Conservation (phyloP, 2,329 filamentous ascomycete species). For the Colletotrichum tropicale region DNA sequence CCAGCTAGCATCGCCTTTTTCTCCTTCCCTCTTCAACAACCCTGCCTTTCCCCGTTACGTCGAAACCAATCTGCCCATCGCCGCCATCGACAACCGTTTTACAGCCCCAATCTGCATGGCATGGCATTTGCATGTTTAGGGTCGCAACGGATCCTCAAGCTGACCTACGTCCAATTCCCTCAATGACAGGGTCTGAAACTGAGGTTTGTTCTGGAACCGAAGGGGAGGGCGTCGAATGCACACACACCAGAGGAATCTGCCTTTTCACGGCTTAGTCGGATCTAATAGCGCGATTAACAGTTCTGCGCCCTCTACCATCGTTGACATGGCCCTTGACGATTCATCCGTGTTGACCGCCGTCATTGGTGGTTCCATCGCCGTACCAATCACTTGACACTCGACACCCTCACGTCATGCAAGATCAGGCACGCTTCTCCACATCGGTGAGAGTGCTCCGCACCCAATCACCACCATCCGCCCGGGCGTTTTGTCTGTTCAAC, state of each 20-base stretch:
- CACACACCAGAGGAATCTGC: background rate
- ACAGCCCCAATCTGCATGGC: background rate
- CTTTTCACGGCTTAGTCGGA: background rate
- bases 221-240: background rate
- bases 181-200: conserved; percentile 14
- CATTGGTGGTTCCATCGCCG: background rate
- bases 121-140: background rate
- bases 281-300: background rate
- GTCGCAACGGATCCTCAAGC: background rate
- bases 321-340: background rate
- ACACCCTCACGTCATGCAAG: conserved; percentile 3
- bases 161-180: background rate
- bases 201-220: background rate
- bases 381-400: background rate
- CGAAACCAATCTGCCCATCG: background rate
- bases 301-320: background rate
- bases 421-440: conserved; percentile 18
- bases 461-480: background rate
- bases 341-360: background rate
- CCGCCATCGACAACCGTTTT: background rate
- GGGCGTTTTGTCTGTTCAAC: background rate
- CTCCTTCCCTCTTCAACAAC: background rate
- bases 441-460: background rate
- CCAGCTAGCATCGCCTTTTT: background rate
- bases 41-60: background rate